A percentile compares a stretch with the other conserved stretches of the same genome.
Evolutionary conservation across 768 basidiomycete species (phyloP).

Genomic region (Scleroderma citrinum): DNA sequence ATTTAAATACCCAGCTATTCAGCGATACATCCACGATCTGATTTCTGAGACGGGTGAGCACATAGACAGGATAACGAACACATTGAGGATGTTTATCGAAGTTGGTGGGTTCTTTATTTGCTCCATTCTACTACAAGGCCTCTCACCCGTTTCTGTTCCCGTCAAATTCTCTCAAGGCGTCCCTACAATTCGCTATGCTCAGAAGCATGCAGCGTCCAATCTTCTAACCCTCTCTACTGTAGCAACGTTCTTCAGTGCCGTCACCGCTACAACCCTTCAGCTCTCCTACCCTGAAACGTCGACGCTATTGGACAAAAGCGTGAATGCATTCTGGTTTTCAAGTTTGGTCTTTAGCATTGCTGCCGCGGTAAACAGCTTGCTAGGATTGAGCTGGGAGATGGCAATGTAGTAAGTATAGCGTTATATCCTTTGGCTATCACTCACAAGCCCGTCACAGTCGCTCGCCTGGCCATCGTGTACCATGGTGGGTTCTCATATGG

Average conservation of each 20-base stretch:
- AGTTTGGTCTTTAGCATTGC: constrained; percentile 74
- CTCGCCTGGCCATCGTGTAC: constrained; percentile 68
- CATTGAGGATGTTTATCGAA: constrained; percentile 71
- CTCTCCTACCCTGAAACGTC: constrained; percentile 45
- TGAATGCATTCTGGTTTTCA: constrained; percentile 71
- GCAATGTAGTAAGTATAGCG: constrained; percentile 65
- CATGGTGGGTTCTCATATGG: constrained; percentile 82
- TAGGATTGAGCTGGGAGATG: constrained; percentile 75
- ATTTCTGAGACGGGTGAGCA: constrained; percentile 73
- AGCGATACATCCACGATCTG: constrained; percentile 69
- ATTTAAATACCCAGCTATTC: constrained; percentile 66
- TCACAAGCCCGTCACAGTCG: constrained; percentile 40
- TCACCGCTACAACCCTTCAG: constrained; percentile 68
- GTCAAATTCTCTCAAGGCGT: constrained; percentile 41
- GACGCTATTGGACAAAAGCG: constrained; percentile 39
- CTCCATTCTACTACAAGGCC: neutral
- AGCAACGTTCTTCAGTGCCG: constrained; percentile 72
- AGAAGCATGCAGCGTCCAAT: constrained; percentile 65
- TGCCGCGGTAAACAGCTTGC: constrained; percentile 70
- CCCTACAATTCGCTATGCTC: constrained; percentile 69
- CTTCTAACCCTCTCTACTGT: constrained; percentile 71
- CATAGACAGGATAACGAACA: constrained; percentile 59
- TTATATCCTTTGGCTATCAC: neutral
- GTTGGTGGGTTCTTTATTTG: constrained; percentile 42
- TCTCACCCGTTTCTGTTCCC: neutral